Base-by-base conservation (phyloP, 2,329 filamentous ascomycete species). In the Aspergillus piperis region DNA sequence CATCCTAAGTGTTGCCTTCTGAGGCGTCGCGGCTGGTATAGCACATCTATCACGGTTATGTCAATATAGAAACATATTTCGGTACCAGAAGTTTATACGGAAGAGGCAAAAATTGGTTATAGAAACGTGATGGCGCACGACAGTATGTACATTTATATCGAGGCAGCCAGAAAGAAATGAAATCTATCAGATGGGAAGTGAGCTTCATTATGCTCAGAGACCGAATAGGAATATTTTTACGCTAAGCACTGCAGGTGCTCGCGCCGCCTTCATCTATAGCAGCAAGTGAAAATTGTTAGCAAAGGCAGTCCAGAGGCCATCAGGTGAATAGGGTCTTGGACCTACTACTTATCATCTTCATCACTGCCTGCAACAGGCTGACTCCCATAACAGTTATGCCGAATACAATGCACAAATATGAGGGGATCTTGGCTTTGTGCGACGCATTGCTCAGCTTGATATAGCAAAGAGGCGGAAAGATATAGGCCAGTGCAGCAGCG, bases 401-500 rank as follows among this genome's bases (percentile, higher is more conserved):
- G 81, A 97, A 97, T 11, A 77, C 86, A 61, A 94, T 90, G 63
- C 86, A 87, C n/a, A 86, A 82, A 50, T 83, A 87, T 25, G 86
- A 86, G 11, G 91, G 88, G 62, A 91, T 84, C 62, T 88, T 88
- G 17, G 89, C 92, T 74, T 85, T 88, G 83, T 88, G 90, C 70
- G 86, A 88, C 67, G 88, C 81, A 60, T 88, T 92, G 67, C 91
- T 94, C 62, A 99, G 81, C 79, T 96, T 96, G 72, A 99, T 90
- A 76, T 95, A 99, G 78, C 95, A 99, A 58, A 98, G 80, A 25
- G 95, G 95, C 63, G 95, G 95, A 62, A 99, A 80, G 52, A 99
- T 96, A 74, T 98, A 99, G 0, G 95, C 95, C 75, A 99, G 84
- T 6, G 92, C 92, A 68, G 93, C 95, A 3, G 95, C 95, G 73